Percentiles rank a stretch among this genome's conserved stretches.
These are phyloP conservation scores for Coemansia biformis DNA, from an alignment of 192 early-diverging fungal species.

Conservation along the genomic window DNA sequence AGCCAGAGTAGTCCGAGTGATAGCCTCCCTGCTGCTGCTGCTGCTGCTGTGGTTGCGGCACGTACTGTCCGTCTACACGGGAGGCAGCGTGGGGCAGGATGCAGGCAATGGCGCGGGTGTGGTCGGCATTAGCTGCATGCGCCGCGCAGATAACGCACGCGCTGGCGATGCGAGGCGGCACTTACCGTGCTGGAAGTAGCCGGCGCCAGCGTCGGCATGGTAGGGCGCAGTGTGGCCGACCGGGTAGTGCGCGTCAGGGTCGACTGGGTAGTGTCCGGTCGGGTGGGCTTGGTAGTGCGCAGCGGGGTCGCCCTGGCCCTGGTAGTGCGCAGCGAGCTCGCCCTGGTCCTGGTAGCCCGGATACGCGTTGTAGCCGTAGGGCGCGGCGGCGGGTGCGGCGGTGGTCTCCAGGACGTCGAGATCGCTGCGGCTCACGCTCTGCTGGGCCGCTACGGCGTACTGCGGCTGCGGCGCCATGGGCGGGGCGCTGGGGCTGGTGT, in stretches of 20 bases:
- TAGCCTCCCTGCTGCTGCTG: conserved; percentile 7
- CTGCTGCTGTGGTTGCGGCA: conserved; percentile 8
- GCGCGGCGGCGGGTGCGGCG: conserved; percentile 3
- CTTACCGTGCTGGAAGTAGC: conserved; percentile 42
- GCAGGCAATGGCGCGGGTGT: too few species aligned
- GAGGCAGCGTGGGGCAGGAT: too few species aligned
- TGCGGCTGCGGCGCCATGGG: conserved; percentile 19
- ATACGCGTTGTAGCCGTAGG: conserved; percentile 34
- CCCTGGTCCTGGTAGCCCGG: conserved; percentile 13
- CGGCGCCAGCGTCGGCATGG: conserved; percentile 31
- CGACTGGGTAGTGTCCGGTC: conserved; percentile 2
- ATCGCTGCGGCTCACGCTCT: conserved; percentile 40
- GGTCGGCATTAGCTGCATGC: background rate
- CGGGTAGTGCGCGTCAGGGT: conserved; percentile 1
- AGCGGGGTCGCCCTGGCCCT: conserved; percentile 1
- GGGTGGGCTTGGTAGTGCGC: conserved; percentile 12
- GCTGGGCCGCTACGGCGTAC: conserved; percentile 9
- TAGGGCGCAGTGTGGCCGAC: conserved; percentile 6
- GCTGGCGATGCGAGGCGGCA: background rate
- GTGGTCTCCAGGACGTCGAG: conserved; percentile 49
- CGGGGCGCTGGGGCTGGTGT: conserved; percentile 16
- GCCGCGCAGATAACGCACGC: background rate
- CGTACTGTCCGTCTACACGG: conserved; percentile 23
- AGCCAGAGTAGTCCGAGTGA: conserved; percentile 16
- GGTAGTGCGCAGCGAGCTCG: conserved; percentile 6